Base-by-base conservation (phyloP, 108 stramenopile species). In the Cyclotella kingstonii region DNA sequence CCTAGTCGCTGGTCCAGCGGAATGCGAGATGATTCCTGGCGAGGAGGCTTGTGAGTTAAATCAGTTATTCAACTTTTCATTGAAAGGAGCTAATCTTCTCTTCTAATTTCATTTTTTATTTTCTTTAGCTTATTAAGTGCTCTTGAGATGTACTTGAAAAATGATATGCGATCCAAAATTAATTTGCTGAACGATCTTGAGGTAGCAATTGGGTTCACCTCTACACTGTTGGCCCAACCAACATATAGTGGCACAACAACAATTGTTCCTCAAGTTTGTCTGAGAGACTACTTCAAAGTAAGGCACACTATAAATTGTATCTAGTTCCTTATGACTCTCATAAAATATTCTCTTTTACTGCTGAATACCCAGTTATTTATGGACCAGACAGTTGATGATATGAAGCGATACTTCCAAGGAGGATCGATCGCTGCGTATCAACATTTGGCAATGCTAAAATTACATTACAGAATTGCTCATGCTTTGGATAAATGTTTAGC, bases 111-210 rank as follows among this genome's bases (percentile, higher is more conserved):
- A 12, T 14, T 5, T 44, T 18, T 9, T 36, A 36, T 11, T 36
- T 36, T 11, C 11, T 36, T 61, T 29, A 41, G 29, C 40, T 36
- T 69, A 0, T 70, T 82, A 39, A 60, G 65, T 18, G 80, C 80
- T 14, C 42, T 81, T 5, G 83, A 84, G 36, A 76, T 81, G 60
- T 80, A 77, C 45, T 56, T 84, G 25, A 77, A 82, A 65, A 87
- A 78, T 48, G 95, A 96, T 50, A 90, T 96, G 91, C 68, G 82
- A 42, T 71, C 84, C 34, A 95, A 95, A 48, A 83, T 90, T 48
- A 68, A 81, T 28, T 92, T 95, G 57, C 56, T 95, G 1, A 72
- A 81, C 53, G 89, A 95, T 59, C 30, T 95, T 52, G 90, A 95
- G 30, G 94, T 89, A 7, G 89, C 90, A 5, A 81, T 89, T 25